Conservation (phyloP, 208 protist genomes). For the Trypanosoma grayi region DNA sequence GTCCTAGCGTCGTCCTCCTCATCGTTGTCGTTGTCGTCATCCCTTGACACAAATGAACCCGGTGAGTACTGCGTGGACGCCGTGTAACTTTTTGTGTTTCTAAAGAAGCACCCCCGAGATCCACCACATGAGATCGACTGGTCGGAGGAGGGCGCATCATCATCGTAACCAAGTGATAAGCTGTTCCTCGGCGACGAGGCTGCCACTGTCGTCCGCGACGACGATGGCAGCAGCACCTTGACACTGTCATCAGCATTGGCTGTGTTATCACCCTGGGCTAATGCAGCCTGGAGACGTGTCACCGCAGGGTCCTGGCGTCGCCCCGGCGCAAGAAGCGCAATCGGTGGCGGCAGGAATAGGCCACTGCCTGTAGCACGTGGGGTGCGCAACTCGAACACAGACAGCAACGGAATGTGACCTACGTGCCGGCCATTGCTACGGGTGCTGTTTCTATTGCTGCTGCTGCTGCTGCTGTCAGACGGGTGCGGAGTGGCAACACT, state of each 20-base stretch:
- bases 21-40: background rate
- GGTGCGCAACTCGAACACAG: background rate
- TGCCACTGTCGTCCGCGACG: background rate
- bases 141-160: constrained; percentile 5
- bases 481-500: background rate
- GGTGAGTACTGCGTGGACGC: background rate
- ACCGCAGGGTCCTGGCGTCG: background rate
- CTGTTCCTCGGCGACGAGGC: background rate
- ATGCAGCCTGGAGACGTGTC: constrained; percentile 3
- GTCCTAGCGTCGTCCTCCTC: no score
- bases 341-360: background rate
- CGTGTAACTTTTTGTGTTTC: background rate
- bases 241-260: background rate
- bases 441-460: background rate
- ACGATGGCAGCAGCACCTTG: background rate
- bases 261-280: background rate
- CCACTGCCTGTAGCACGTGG: background rate
- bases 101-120: background rate
- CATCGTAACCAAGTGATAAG: constrained; percentile 19
- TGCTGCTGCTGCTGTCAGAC: background rate
- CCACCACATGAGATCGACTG: background rate
- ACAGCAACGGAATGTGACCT: background rate
- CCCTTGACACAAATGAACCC: background rate
- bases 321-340: background rate
- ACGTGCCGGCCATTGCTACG: background rate